Conservation (phyloP, 202 grass and related monocot genomes). For the Schoenoplectus tabernaemontani region DNA sequence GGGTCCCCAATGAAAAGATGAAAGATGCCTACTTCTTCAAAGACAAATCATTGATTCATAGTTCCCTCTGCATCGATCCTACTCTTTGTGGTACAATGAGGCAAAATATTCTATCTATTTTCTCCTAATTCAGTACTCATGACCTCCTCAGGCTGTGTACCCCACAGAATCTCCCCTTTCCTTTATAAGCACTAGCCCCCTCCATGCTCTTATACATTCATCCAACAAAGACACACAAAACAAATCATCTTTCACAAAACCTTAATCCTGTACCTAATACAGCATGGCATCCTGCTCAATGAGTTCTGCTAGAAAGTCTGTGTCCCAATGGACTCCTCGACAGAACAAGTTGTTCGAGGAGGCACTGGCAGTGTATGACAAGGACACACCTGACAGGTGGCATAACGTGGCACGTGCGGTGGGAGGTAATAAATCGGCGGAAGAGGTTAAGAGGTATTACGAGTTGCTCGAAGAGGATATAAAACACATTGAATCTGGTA, state of each 20-base stretch:
- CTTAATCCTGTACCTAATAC: background rate
- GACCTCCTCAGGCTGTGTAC: background rate
- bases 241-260: background rate
- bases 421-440: constrained; percentile 36
- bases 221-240: background rate
- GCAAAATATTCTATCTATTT: constrained; percentile 26
- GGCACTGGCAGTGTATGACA: constrained; percentile 69
- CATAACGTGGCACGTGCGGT: constrained; percentile 62
- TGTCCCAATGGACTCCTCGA: constrained; percentile 44
- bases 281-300: constrained; percentile 51
- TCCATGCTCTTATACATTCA: constrained; percentile 18
- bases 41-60: constrained; percentile 15
- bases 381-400: constrained; percentile 77
- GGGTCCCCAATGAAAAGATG: constrained; percentile 2
- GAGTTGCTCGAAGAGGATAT: constrained; percentile 51
- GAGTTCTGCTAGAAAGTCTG: constrained; percentile 25
- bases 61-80: constrained; percentile 23
- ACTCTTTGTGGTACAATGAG: constrained; percentile 23
- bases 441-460: constrained; percentile 59
- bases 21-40: constrained; percentile 22
- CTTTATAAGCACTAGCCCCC: constrained; percentile 34
- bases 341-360: constrained; percentile 78
- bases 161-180: background rate
- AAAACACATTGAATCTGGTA: constrained; percentile 45
- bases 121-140: constrained; percentile 9